phyloP scores from a whole-genome alignment of 108 stramenopile genomes.

The Fragilaria radians region DNA sequence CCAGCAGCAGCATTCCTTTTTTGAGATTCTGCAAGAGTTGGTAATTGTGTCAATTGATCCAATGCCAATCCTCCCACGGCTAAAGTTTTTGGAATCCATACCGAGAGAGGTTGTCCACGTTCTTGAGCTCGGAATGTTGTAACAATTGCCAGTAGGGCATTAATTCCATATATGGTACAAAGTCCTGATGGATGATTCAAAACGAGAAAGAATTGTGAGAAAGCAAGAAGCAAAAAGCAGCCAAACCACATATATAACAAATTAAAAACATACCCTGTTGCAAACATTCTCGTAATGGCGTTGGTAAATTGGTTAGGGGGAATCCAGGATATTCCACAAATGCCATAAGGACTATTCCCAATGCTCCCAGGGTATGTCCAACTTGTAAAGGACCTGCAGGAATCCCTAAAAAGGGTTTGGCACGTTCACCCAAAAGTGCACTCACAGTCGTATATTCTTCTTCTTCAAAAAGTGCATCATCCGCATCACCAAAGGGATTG shows the following conservation, averaged over 20 bases:
- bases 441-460: constrained; percentile 69
- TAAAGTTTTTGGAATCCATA: constrained; percentile 78
- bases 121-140: constrained; percentile 62
- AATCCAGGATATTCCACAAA: constrained; percentile 88
- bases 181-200: constrained; percentile 35
- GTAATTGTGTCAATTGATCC: constrained; percentile 80
- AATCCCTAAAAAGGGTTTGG: constrained; percentile 74
- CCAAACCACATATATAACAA: background rate
- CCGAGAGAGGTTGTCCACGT: constrained; percentile 47
- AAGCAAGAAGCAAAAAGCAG: background rate
- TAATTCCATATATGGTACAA: constrained; percentile 60
- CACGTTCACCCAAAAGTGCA: constrained; percentile 67
- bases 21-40: constrained; percentile 53
- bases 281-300: constrained; percentile 57
- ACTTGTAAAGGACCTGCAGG: constrained; percentile 77
- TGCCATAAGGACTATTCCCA: constrained; percentile 72
- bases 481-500: constrained; percentile 78
- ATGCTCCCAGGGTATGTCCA: constrained; percentile 80
- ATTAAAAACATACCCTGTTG: constrained; percentile 62
- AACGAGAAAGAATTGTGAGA: background rate
- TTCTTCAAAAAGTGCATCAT: constrained; percentile 75
- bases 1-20: no score
- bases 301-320: constrained; percentile 82
- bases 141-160: constrained; percentile 61
- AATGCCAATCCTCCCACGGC: constrained; percentile 80